These are phyloP conservation scores for Trichosanthes truncata DNA, from an alignment of 306 rosid genomes.

Conservation along the genomic window DNA sequence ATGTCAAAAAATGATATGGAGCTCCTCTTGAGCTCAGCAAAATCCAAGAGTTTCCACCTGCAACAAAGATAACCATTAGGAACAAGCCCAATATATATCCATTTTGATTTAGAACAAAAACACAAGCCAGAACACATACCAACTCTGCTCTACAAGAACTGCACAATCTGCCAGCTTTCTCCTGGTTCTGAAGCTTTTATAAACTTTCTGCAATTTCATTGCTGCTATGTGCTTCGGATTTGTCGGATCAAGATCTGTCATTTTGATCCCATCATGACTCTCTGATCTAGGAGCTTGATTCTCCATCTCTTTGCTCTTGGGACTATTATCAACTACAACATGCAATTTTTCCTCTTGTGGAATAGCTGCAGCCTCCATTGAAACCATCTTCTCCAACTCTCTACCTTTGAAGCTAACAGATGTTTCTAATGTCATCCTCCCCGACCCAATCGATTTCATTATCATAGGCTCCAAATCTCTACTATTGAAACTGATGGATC, in stretches of 20 bases:
- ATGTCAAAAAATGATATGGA: conserved; percentile 16
- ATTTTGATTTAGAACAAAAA: neutral
- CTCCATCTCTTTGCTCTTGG: conserved; percentile 1
- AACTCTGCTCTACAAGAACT: conserved; percentile 29
- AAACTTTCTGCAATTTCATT: conserved; percentile 38
- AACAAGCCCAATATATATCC: neutral
- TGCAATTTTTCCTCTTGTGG: neutral
- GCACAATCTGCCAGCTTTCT: conserved; percentile 35
- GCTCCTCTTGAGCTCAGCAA: conserved; percentile 18
- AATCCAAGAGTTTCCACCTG: conserved; percentile 19
- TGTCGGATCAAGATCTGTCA: neutral
- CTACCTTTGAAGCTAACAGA: conserved; percentile 14
- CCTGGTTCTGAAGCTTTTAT: conserved; percentile 28
- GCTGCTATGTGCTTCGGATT: conserved; percentile 20
- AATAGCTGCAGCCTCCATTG: neutral
- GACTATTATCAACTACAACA: neutral
- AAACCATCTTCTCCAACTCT: conserved; percentile 7
- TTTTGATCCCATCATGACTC: neutral
- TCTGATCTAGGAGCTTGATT: neutral
- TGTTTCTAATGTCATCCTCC: conserved; percentile 2
- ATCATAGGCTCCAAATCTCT: conserved; percentile 6
- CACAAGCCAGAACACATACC: conserved; percentile 10
- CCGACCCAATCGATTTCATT: neutral
- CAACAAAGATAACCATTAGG: neutral
- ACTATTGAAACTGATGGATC: conserved; percentile 8